Conservation (phyloP, 805 yeast genomes). For the Limtongia smithiae region DNA sequence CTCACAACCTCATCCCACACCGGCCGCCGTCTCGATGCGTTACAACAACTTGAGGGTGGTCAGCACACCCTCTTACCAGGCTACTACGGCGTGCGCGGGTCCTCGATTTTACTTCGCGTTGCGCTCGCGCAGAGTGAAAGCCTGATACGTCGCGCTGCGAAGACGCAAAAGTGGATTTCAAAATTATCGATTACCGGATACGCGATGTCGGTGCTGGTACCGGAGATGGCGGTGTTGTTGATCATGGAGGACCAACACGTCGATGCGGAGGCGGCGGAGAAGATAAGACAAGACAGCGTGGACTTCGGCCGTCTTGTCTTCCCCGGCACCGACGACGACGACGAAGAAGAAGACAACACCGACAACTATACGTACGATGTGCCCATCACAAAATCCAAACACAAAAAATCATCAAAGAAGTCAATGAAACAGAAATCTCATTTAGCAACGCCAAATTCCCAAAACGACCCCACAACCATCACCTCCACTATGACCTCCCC, state of each 20-base stretch:
- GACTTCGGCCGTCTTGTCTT: slow-evolving; percentile 23
- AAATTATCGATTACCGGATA: slow-evolving; percentile 28
- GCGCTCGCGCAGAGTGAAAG: slow-evolving; percentile 5
- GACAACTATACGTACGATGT: neutral
- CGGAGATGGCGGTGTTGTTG: slow-evolving; percentile 24
- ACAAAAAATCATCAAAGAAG: neutral
- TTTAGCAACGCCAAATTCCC: too few species aligned
- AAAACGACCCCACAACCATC: too few species aligned
- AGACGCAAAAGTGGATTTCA: slow-evolving; percentile 18
- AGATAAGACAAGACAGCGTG: slow-evolving; percentile 18
- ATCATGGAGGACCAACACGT: slow-evolving; percentile 24
- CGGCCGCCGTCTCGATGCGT: slow-evolving; percentile 18
- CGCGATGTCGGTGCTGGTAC: slow-evolving; percentile 22
- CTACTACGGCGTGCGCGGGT: slow-evolving; percentile 26
- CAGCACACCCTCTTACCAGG: slow-evolving; percentile 21
- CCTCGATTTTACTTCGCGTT: slow-evolving; percentile 13
- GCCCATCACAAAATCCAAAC: neutral
- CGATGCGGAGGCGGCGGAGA: slow-evolving; percentile 17
- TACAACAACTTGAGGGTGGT: slow-evolving; percentile 15
- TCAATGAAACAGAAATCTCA: too few species aligned
- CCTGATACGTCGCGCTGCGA: slow-evolving; percentile 6
- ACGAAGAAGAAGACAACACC: neutral
- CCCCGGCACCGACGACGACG: neutral
- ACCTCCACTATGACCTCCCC: too few species aligned
- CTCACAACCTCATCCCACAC: slow-evolving; percentile 1